Evolutionary conservation across 2,329 filamentous ascomycete species (phyloP).

Genomic region (Fusarium cyanostomum): DNA sequence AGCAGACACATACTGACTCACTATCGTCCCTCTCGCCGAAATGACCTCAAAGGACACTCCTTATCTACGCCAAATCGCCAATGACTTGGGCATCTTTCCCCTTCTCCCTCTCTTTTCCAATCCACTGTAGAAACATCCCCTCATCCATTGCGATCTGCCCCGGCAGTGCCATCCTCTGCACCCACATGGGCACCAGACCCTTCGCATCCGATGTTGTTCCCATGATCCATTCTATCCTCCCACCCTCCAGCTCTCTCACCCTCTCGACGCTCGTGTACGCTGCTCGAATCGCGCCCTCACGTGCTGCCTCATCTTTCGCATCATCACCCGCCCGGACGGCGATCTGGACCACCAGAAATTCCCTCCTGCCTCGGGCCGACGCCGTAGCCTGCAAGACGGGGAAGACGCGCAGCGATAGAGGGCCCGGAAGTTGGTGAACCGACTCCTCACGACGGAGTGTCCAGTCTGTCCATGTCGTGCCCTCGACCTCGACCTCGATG

Average conservation of each 20-base stretch:
- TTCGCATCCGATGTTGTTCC: constrained; percentile 77
- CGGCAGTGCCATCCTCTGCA: constrained; percentile 72
- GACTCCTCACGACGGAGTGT: constrained; percentile 68
- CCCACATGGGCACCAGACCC: constrained; percentile 70
- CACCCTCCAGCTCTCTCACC: constrained; percentile 56
- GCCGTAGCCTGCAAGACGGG: constrained; percentile 71
- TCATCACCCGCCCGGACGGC: constrained; percentile 53
- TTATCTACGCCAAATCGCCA: constrained; percentile 13
- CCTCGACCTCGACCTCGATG: constrained; percentile 51
- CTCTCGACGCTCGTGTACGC: constrained; percentile 74
- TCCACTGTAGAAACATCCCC: constrained; percentile 72
- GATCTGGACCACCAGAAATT: constrained; percentile 68
- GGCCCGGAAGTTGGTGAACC: constrained; percentile 68
- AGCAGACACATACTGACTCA: not conserved
- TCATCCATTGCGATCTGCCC: constrained; percentile 76
- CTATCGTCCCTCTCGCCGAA: not conserved
- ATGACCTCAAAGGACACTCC: not conserved
- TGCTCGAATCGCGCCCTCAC: constrained; percentile 61
- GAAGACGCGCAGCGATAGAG: constrained; percentile 73
- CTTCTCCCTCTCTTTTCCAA: constrained; percentile 55
- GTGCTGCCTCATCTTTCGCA: constrained; percentile 50
- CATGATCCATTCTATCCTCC: constrained; percentile 77
- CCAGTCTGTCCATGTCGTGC: constrained; percentile 57
- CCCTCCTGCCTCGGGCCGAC: constrained; percentile 50
- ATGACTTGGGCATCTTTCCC: constrained; percentile 20